Conservation (phyloP, 257 asterid genomes). For the Datura wrightii region DNA sequence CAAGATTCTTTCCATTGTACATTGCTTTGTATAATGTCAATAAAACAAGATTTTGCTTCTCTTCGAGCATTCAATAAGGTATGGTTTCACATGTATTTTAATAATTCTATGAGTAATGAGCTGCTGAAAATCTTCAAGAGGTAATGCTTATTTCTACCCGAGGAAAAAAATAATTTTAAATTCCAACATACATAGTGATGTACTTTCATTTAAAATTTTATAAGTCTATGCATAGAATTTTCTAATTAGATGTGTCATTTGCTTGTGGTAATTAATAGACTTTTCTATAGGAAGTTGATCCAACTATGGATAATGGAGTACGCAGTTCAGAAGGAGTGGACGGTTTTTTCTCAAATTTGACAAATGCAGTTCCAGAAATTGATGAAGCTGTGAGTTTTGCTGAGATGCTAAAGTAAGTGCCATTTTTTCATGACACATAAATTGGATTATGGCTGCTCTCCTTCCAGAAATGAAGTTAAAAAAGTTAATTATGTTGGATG, state of each 20-base stretch:
- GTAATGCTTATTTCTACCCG: too few relatives aligned
- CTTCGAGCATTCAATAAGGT: too few relatives aligned
- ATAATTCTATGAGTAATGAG: too few relatives aligned
- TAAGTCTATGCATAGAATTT: background rate
- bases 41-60: too few relatives aligned
- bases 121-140: too few relatives aligned
- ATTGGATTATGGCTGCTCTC: background rate
- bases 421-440: background rate
- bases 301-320: constrained; percentile 81
- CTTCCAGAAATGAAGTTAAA: background rate
- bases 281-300: constrained; percentile 85
- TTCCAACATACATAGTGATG: too few relatives aligned
- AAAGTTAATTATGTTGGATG: background rate
- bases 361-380: constrained; percentile 94
- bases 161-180: too few relatives aligned
- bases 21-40: too few relatives aligned
- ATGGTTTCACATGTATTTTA: too few relatives aligned
- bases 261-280: background rate
- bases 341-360: constrained; percentile 85
- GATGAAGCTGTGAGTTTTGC: constrained; percentile 99
- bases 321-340: constrained; percentile 68
- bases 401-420: constrained; percentile 91
- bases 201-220: background rate
- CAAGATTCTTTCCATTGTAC: too few relatives aligned
- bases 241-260: background rate